A percentile compares a stretch with the other conserved stretches of the same genome.
phyloP scores from a whole-genome alignment of 1,284 basidiomycete genomes.

The Ustilago xerochloae region DNA sequence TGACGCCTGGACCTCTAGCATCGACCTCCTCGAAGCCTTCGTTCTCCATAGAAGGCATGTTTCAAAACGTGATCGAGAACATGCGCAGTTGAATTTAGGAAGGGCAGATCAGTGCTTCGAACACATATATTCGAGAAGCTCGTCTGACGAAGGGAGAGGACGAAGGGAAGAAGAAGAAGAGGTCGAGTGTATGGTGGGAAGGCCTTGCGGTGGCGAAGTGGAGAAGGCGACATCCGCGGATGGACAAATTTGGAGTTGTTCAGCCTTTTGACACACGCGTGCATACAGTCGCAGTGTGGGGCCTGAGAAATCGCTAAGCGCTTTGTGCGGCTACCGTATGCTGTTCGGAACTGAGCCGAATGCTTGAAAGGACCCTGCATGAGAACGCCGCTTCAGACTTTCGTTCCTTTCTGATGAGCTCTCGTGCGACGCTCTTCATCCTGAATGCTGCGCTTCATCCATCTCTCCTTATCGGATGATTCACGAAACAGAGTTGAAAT shows the following conservation, averaged over 20 bases:
- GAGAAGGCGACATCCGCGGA: too few species aligned
- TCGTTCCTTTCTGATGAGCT: neutral
- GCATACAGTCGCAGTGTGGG: neutral
- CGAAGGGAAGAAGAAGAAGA: neutral
- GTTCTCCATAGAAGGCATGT: slow-evolving; percentile 4
- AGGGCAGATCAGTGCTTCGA: neutral
- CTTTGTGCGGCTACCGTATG: too few species aligned
- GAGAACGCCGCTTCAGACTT: too few species aligned
- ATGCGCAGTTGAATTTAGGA: neutral
- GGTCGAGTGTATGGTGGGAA: neutral
- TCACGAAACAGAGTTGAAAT: too few species aligned
- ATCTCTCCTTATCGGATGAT: too few species aligned
- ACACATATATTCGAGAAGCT: too few species aligned
- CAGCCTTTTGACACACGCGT: slow-evolving; percentile 24
- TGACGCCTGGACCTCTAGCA: slow-evolving; percentile 5
- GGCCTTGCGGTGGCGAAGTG: too few species aligned
- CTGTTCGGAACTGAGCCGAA: too few species aligned
- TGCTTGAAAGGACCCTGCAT: slow-evolving; percentile 13
- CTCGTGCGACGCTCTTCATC: neutral
- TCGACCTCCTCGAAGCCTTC: slow-evolving; percentile 11
- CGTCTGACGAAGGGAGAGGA: neutral
- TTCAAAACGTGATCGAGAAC: neutral
- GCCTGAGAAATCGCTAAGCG: too few species aligned
- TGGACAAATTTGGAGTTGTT: too few species aligned
- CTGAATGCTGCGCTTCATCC: too few species aligned